A percentile compares a stretch with the other conserved stretches of the same genome.
Conservation (phyloP, 148 eudicot genomes). For the Rheum nobile region DNA sequence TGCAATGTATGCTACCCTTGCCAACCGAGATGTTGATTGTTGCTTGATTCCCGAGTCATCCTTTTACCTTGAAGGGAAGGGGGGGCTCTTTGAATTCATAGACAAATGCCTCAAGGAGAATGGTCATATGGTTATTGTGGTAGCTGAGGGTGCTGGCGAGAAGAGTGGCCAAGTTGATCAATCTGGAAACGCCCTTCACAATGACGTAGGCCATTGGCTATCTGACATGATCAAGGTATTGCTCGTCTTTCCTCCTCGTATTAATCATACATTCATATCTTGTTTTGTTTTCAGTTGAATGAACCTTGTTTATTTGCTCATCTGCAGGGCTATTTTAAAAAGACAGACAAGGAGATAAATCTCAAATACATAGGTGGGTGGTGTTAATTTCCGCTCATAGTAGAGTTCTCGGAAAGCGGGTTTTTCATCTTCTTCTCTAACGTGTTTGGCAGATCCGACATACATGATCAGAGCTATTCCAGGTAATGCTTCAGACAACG, state of each 20-base stretch:
- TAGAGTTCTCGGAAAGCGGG: not conserved
- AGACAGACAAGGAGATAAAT: slow-evolving; percentile 44
- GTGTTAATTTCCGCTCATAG: not conserved
- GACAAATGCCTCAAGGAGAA: slow-evolving; percentile 58
- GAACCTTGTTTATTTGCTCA: not conserved
- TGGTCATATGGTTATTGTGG: slow-evolving; percentile 91
- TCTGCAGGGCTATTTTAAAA: slow-evolving; percentile 62
- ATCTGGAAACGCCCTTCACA: slow-evolving; percentile 67
- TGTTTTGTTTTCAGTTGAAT: not conserved
- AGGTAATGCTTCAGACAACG: slow-evolving; percentile 10
- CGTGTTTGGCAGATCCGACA: slow-evolving; percentile 5
- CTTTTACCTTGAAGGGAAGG: slow-evolving; percentile 77
- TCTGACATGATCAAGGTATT: slow-evolving; percentile 73
- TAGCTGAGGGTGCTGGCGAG: slow-evolving; percentile 94
- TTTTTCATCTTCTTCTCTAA: not conserved
- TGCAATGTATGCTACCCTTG: slow-evolving; percentile 94
- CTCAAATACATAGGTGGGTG: slow-evolving; percentile 83
- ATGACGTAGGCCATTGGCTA: slow-evolving; percentile 84
- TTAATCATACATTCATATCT: too few species aligned
- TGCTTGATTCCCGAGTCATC: slow-evolving; percentile 94
- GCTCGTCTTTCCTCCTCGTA: not conserved
- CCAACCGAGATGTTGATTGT: slow-evolving; percentile 93
- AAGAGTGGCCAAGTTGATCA: slow-evolving; percentile 51
- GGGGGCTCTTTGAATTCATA: slow-evolving; percentile 75
- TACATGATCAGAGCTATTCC: slow-evolving; percentile 11